phyloP scores from a whole-genome alignment of 495 filamentous ascomycete genomes.

The Terfezia boudieri region DNA sequence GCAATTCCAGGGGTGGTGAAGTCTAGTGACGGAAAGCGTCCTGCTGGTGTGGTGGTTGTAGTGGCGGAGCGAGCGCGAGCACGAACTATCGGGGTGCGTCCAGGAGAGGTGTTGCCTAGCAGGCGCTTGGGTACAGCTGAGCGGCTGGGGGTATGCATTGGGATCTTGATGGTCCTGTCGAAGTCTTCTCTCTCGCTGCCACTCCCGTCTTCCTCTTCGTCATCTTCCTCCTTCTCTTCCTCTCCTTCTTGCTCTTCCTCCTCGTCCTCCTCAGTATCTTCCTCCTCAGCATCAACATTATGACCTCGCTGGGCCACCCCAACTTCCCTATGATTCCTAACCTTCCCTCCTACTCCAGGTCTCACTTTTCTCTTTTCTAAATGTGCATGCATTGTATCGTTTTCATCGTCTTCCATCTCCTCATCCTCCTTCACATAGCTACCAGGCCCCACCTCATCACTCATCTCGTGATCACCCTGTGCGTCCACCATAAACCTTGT shows the following conservation, averaged over 20 bases:
- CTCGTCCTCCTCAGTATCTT: not conserved
- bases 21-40: not conserved
- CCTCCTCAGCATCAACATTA: not conserved
- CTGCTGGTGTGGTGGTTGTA: not conserved
- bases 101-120: not conserved
- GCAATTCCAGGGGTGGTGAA: not conserved
- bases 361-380: not conserved
- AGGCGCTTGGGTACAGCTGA: not conserved
- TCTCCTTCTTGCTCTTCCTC: not conserved
- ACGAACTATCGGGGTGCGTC: not conserved
- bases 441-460: too few species aligned
- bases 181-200: not conserved
- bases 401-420: not conserved
- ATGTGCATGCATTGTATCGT: not conserved
- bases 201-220: not conserved
- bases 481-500: too few species aligned
- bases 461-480: too few species aligned
- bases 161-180: not conserved
- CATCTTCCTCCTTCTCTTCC: constrained; percentile 2
- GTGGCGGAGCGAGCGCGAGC: not conserved
- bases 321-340: not conserved
- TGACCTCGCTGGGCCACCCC: not conserved
- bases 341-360: not conserved
- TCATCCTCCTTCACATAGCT: not conserved
- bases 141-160: not conserved